A percentile compares a stretch with the other conserved stretches of the same genome.
These are phyloP conservation scores for Zygotorulaspora sp. DNA, from an alignment of 805 yeast species.

Conservation along the genomic window DNA sequence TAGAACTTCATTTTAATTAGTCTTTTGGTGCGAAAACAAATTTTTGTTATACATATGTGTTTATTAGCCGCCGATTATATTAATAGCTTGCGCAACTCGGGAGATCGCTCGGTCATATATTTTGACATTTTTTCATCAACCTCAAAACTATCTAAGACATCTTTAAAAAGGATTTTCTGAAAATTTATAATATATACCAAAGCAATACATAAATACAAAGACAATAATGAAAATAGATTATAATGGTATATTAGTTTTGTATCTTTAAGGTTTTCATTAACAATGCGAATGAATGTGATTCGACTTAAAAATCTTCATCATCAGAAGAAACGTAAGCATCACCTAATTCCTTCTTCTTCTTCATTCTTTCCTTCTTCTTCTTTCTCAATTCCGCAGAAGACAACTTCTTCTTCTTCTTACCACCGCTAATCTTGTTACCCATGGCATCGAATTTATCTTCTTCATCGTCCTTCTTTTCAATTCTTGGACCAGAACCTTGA, in stretches of 20 bases:
- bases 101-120: no score
- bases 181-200: conserved; percentile 8
- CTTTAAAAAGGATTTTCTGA: conserved; percentile 5
- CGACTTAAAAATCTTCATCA: conserved; percentile 74
- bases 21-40: no score
- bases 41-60: no score
- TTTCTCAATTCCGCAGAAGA: conserved; percentile 99
- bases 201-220: conserved; percentile 10
- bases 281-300: conserved; percentile 13
- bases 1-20: no score
- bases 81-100: no score
- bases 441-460: conserved; percentile 99
- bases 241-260: conserved; percentile 16
- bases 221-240: conserved; percentile 12
- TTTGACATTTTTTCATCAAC: no score
- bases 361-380: conserved; percentile 99
- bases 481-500: conserved; percentile 99
- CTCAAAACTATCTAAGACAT: no score
- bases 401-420: conserved; percentile 94
- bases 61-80: no score
- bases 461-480: conserved; percentile 92
- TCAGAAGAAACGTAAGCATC: conserved; percentile 98
- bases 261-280: conserved; percentile 14
- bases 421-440: conserved; percentile 99
- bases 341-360: conserved; percentile 99